A percentile compares a stretch with the other conserved stretches of the same genome.
Evolutionary conservation across 805 yeast genomes (phyloP).

Genomic region (Tetrapisispora iriomotensis): DNA sequence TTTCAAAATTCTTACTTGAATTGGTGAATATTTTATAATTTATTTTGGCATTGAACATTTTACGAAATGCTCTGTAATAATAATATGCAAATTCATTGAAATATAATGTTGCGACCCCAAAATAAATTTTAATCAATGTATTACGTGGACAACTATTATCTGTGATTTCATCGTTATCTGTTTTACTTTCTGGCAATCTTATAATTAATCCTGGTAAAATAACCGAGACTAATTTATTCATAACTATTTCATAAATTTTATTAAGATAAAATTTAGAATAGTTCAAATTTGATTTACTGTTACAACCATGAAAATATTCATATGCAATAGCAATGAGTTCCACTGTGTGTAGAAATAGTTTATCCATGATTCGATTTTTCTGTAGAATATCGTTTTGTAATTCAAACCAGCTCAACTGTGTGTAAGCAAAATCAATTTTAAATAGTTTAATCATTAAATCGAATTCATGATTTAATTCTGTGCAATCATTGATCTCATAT

Average conservation of each 20-base stretch:
- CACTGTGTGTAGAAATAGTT: conserved; percentile 17
- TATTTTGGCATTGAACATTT: conserved; percentile 24
- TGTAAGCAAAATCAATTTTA: conserved; percentile 15
- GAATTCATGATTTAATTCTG: conserved; percentile 14
- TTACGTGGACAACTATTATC: conserved; percentile 12
- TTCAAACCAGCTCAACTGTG: conserved; percentile 19
- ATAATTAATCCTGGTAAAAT: conserved; percentile 22
- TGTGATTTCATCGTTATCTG: conserved; percentile 1
- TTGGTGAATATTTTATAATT: conserved; percentile 19
- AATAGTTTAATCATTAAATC: conserved; percentile 15
- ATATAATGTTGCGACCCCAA: conserved; percentile 18
- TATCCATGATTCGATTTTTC: conserved; percentile 12
- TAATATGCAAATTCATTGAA: conserved; percentile 25
- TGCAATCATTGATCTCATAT: background rate
- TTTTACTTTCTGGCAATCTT: conserved; percentile 10
- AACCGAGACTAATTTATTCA: conserved; percentile 17
- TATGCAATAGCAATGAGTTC: conserved; percentile 14
- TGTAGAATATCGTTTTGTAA: conserved; percentile 5
- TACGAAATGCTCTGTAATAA: conserved; percentile 23
- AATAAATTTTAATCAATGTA: background rate
- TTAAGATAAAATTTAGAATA: conserved; percentile 21
- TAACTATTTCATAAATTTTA: conserved; percentile 21
- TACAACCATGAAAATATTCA: conserved; percentile 11
- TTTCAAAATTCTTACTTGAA: conserved; percentile 9
- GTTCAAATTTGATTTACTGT: conserved; percentile 7